These are phyloP conservation scores for Euphorbia tirucalli DNA, from an alignment of 345 rosid species.

Conservation along the genomic window DNA sequence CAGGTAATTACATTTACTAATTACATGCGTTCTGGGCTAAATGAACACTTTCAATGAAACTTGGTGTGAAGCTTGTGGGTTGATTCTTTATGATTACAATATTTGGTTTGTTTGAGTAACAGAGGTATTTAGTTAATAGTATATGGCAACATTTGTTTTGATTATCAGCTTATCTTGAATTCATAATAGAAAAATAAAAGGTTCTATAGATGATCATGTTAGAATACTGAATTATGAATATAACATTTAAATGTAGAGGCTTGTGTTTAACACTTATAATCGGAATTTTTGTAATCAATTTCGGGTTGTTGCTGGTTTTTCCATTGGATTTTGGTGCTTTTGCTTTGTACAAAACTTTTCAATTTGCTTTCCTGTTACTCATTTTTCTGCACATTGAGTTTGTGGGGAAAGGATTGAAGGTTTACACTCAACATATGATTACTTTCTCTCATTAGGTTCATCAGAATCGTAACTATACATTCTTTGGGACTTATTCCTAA, in stretches of 20 bases:
- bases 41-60: background rate
- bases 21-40: background rate
- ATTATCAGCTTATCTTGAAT: background rate
- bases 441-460: too few species aligned
- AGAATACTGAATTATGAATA: background rate
- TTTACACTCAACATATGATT: too few species aligned
- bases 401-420: too few species aligned
- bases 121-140: background rate
- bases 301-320: background rate
- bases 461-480: too few species aligned
- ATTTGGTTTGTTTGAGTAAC: slow-evolving; percentile 1
- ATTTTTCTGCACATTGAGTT: too few species aligned
- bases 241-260: background rate
- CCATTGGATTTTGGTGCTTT: background rate
- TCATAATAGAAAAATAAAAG: background rate
- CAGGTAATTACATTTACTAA: slow-evolving; percentile 39
- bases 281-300: background rate
- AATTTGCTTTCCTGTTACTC: background rate
- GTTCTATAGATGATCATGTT: background rate
- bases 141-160: background rate
- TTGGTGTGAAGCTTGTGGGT: background rate
- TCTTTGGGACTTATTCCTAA: background rate
- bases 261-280: background rate
- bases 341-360: background rate
- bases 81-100: background rate